Percentiles rank a stretch among this genome's conserved stretches.
Conservation (phyloP, 192 early-diverging fungal genomes). For the Coemansia sp. region DNA sequence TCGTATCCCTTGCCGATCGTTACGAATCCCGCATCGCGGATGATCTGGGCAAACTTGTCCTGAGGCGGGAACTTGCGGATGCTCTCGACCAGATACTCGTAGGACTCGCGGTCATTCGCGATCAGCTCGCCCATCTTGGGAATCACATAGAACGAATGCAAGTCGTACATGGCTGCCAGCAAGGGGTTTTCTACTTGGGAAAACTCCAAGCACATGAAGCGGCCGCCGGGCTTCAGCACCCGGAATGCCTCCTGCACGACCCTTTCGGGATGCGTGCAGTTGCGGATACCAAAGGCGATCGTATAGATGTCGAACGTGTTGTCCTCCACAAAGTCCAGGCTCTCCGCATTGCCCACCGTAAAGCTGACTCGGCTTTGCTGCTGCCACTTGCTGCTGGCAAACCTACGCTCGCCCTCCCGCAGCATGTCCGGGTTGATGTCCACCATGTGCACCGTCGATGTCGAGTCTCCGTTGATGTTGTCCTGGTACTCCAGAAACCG, state of each 20-base stretch:
- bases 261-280: slow-evolving; percentile 88
- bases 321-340: slow-evolving; percentile 69
- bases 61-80: slow-evolving; percentile 93
- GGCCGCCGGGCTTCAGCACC: slow-evolving; percentile 92
- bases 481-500: slow-evolving; percentile 87
- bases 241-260: slow-evolving; percentile 89
- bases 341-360: slow-evolving; percentile 87
- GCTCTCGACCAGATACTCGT: slow-evolving; percentile 96
- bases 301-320: slow-evolving; percentile 89
- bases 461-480: slow-evolving; percentile 59
- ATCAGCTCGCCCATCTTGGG: slow-evolving; percentile 82
- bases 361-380: slow-evolving; percentile 66
- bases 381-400: slow-evolving; percentile 47
- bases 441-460: slow-evolving; percentile 72
- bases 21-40: slow-evolving; percentile 85
- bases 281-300: slow-evolving; percentile 98
- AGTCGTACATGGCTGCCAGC: slow-evolving; percentile 79
- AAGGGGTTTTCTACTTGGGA: slow-evolving; percentile 85
- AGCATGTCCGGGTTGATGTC: slow-evolving; percentile 99
- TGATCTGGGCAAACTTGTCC: slow-evolving; percentile 85
- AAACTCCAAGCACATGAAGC: slow-evolving; percentile 96
- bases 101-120: slow-evolving; percentile 85
- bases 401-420: slow-evolving; percentile 77
- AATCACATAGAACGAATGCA: slow-evolving; percentile 94
- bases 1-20: slow-evolving; percentile 87